These are phyloP conservation scores for Lentinula boryana DNA, from an alignment of 768 basidiomycete species.

Conservation along the genomic window DNA sequence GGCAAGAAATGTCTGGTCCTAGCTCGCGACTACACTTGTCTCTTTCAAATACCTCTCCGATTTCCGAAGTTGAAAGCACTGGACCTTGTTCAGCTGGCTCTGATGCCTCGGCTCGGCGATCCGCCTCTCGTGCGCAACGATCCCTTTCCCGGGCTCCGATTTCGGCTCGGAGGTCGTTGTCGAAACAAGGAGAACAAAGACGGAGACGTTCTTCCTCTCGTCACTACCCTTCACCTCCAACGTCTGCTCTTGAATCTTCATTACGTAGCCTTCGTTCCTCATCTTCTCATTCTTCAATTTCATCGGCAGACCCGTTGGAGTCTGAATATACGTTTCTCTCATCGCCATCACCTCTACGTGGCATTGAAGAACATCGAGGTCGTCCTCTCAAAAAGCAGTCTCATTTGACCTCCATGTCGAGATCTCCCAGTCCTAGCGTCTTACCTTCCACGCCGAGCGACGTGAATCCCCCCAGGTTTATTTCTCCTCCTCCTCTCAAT, in stretches of 20 bases:
- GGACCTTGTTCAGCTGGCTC: slow-evolving; percentile 21
- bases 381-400: slow-evolving; percentile 21
- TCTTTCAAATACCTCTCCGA: slow-evolving; percentile 9
- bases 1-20: slow-evolving; percentile 21
- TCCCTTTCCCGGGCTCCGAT: slow-evolving; percentile 47
- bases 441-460: slow-evolving; percentile 41
- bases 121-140: slow-evolving; percentile 35
- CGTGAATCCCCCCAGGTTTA: neutral
- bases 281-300: slow-evolving; percentile 15
- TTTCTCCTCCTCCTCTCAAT: neutral
- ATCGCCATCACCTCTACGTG: slow-evolving; percentile 12
- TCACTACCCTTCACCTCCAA: slow-evolving; percentile 17
- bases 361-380: slow-evolving; percentile 18
- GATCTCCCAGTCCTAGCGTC: slow-evolving; percentile 43
- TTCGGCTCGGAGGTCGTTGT: slow-evolving; percentile 25
- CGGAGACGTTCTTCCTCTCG: slow-evolving; percentile 35
- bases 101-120: slow-evolving; percentile 32
- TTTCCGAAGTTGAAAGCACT: slow-evolving; percentile 20
- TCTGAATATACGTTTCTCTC: slow-evolving; percentile 16
- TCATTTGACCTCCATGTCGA: slow-evolving; percentile 22
- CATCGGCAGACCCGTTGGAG: slow-evolving; percentile 20
- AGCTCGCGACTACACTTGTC: slow-evolving; percentile 16
- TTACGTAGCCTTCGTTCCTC: slow-evolving; percentile 15
- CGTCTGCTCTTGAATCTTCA: slow-evolving; percentile 16
- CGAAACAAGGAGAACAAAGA: slow-evolving; percentile 22